phyloP scores from a whole-genome alignment of 371 early-diverging fungal genomes.

The Nematocida sp. region DNA sequence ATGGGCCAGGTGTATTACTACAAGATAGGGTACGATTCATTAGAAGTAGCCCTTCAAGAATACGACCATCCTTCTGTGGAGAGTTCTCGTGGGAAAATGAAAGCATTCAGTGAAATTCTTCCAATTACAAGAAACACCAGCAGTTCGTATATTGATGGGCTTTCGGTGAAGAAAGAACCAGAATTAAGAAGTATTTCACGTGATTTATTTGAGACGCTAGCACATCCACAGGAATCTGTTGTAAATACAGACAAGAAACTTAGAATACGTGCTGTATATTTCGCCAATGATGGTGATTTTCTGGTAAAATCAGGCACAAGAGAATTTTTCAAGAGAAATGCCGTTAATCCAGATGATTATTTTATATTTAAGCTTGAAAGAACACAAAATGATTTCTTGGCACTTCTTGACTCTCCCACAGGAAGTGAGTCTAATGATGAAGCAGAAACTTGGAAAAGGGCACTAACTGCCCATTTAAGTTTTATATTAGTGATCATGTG shows the following conservation, averaged over 20 bases:
- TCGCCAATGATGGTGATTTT: constrained; percentile 78
- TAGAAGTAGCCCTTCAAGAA: constrained; percentile 68
- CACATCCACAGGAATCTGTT: neutral
- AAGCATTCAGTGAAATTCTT: constrained; percentile 48
- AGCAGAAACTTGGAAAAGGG: constrained; percentile 69
- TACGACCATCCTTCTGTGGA: constrained; percentile 65
- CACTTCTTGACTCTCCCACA: constrained; percentile 67
- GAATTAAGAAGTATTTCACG: constrained; percentile 36
- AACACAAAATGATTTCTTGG: constrained; percentile 71
- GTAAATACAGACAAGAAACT: constrained; percentile 15
- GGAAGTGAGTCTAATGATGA: constrained; percentile 66
- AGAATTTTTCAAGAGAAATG: constrained; percentile 74
- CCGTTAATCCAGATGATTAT: constrained; percentile 74
- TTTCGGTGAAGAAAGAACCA: constrained; percentile 21
- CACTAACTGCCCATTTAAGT: constrained; percentile 69
- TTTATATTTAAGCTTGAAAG: constrained; percentile 74
- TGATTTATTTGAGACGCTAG: constrained; percentile 55
- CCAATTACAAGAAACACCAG: constrained; percentile 1
- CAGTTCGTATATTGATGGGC: constrained; percentile 1
- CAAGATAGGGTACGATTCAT: constrained; percentile 63
- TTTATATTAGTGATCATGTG: constrained; percentile 66
- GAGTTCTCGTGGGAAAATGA: constrained; percentile 34
- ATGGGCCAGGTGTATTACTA: constrained; percentile 77
- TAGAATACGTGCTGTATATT: constrained; percentile 67
- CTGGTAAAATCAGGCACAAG: constrained; percentile 74